Evolutionary conservation across 805 yeast species (phyloP).

Genomic region (Nakazawaea peltata): DNA sequence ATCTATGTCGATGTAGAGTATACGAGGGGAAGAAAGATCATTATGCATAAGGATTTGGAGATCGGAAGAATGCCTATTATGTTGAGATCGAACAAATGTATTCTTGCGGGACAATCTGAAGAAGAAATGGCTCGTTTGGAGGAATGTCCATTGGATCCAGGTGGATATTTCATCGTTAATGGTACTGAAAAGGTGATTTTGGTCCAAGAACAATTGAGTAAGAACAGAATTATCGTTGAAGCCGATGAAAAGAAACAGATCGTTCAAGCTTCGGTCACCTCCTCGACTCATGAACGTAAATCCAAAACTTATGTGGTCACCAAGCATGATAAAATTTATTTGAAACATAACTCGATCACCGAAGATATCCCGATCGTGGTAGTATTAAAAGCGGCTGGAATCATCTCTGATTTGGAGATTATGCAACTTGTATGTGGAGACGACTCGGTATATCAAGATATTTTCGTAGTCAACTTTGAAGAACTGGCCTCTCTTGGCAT

Average conservation of each 20-base stretch:
- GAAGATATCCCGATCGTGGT: conserved; percentile 95
- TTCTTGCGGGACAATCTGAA: conserved; percentile 71
- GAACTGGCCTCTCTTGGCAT: conserved; percentile 83
- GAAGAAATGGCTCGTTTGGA: conserved; percentile 77
- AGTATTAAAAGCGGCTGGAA: conserved; percentile 90
- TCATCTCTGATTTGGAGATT: conserved; percentile 86
- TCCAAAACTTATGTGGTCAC: conserved; percentile 95
- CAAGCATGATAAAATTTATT: conserved; percentile 78
- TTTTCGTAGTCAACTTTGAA: conserved; percentile 89
- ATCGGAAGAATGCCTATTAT: conserved; percentile 99
- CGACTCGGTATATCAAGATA: conserved; percentile 81
- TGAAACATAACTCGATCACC: conserved; percentile 90
- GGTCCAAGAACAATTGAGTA: conserved; percentile 93
- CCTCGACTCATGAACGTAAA: conserved; percentile 96
- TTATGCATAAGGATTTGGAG: conserved; percentile 82
- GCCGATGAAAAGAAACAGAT: conserved; percentile 92
- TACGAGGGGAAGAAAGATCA: conserved; percentile 89
- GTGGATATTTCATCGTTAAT: conserved; percentile 95
- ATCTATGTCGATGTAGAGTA: conserved; percentile 95
- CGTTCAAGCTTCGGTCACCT: conserved; percentile 96
- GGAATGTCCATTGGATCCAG: conserved; percentile 98
- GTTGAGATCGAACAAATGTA: conserved; percentile 91
- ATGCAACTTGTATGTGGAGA: conserved; percentile 92
- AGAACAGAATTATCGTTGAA: conserved; percentile 96
- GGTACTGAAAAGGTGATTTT: conserved; percentile 97